Evolutionary conservation across 805 yeast species (phyloP), one percentile per base, ranked within the genome.

Genomic region (Candida tammaniensis): DNA sequence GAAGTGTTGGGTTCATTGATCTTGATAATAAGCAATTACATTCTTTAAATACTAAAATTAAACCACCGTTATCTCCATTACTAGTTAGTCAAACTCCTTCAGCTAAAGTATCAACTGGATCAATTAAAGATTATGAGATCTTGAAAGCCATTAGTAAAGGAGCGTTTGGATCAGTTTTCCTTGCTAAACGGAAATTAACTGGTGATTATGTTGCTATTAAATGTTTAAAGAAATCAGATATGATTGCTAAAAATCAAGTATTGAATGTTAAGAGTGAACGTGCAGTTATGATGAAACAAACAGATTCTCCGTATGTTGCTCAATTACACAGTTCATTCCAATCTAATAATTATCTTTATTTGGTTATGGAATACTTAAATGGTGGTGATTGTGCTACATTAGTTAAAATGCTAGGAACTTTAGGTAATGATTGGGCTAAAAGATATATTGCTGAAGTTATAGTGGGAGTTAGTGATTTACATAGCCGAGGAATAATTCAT

Each of bases 131-230:
- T 55, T 93, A 88, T 57, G 96, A 87, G 48, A 76, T 93, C 19
- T 66, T 93, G 36, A 87, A 88, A 54, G 96, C 98, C 0, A 87
- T 93, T 33, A 86, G 96, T 51, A 86, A 87, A 52, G 98, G 99
- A 26, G 98, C 99, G 0, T 93, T 89, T 68, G 98, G 98, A 0
- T 83, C 94, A 23, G 99, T 93, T 2, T 93, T 80, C 57, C 68
- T 93, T 7, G 89, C 96, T 0, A 78, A 81, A 44, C 74, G 93
- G 50, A 82, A 79, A 48, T 59, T 83, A 9, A 91, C 97, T 0
- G 96, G 97, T 4, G 98, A 94, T 43, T 85, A 88, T 57, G 91
- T 86, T 48, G 98, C 99, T 0, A 88, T 93, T 43, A 93, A 93
- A 56, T 93, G 87, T 10, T 64, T 93, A 42, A 86, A 81, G 48